phyloP scores from a whole-genome alignment of 805 yeast species.

The Barnettozyma populi region DNA sequence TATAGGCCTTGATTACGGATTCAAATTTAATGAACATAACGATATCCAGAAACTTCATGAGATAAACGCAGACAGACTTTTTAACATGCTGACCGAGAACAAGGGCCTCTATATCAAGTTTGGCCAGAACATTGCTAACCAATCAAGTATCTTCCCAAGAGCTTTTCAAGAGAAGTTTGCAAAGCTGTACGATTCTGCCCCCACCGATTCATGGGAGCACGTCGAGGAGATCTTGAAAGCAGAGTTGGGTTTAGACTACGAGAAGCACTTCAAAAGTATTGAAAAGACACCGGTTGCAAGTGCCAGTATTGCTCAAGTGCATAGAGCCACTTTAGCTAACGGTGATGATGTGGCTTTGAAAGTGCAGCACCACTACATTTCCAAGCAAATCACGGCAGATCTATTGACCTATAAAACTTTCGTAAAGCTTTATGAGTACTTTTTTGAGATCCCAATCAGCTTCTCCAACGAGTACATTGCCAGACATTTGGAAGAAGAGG shows the following conservation, averaged over 20 bases:
- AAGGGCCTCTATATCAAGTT: constrained; percentile 66
- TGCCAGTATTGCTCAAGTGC: constrained; percentile 74
- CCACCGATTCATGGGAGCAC: constrained; percentile 46
- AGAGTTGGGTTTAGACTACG: constrained; percentile 40
- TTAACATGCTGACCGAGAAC: constrained; percentile 39
- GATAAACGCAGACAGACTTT: constrained; percentile 46
- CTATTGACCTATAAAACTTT: constrained; percentile 49
- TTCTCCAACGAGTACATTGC: constrained; percentile 53
- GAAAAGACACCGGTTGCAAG: constrained; percentile 63
- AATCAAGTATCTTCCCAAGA: constrained; percentile 60
- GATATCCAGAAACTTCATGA: constrained; percentile 56
- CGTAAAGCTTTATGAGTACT: constrained; percentile 46
- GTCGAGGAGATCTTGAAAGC: constrained; percentile 35
- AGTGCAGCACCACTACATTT: constrained; percentile 59
- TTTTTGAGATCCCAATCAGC: constrained; percentile 61
- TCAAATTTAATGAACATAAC: constrained; percentile 39
- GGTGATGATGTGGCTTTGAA: constrained; percentile 59
- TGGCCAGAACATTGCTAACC: constrained; percentile 79
- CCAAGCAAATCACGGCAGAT: constrained; percentile 57
- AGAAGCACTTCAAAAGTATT: constrained; percentile 36
- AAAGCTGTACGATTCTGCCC: constrained; percentile 63
- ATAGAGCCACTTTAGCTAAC: constrained; percentile 40
- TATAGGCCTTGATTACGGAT: constrained; percentile 59
- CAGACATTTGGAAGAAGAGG: constrained; percentile 52
- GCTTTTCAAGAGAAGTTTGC: constrained; percentile 56